A percentile compares a stretch with the other conserved stretches of the same genome.
phyloP scores from a whole-genome alignment of 1,139 yeast genomes.

The Candida anutae region DNA sequence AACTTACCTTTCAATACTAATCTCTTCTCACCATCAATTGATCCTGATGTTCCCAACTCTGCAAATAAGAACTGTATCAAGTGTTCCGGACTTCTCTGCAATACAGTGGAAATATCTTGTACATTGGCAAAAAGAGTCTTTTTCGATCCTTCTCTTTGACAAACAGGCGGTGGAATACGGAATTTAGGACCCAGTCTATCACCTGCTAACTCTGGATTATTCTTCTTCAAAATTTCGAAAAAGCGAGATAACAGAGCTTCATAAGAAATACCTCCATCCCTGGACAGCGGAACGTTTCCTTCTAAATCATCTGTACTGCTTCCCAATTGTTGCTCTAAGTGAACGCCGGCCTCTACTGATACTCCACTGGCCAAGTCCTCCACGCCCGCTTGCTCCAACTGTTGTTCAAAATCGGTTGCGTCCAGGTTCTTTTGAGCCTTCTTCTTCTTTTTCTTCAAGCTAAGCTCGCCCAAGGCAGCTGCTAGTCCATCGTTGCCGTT shows the following conservation, averaged over 20 bases:
- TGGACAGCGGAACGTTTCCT: no score
- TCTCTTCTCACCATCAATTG: constrained; percentile 96
- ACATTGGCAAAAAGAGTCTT: constrained; percentile 94
- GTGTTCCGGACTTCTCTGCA: constrained; percentile 96
- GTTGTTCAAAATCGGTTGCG: constrained; percentile 78
- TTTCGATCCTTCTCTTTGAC: constrained; percentile 95
- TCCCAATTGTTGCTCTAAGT: constrained; percentile 6
- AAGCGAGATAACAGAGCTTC: constrained; percentile 74
- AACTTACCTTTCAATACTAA: constrained; percentile 96
- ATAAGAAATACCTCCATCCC: constrained; percentile 73
- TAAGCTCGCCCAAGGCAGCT: constrained; percentile 64
- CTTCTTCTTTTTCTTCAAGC: constrained; percentile 72
- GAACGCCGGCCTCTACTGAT: constrained; percentile 12
- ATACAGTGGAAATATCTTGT: constrained; percentile 86
- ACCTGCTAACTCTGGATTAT: constrained; percentile 97
- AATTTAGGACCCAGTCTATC: constrained; percentile 89
- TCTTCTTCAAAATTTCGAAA: constrained; percentile 75
- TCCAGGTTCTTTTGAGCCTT: constrained; percentile 51
- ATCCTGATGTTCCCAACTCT: constrained; percentile 98
- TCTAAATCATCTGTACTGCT: constrained; percentile 13
- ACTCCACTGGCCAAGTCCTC: constrained; percentile 30
- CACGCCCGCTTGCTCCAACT: constrained; percentile 86
- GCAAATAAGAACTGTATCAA: constrained; percentile 95
- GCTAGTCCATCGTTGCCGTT: constrained; percentile 61
- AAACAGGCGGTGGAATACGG: constrained; percentile 95